phyloP scores from a whole-genome alignment of 2,329 filamentous ascomycete species.

The Botrytis squamosa region DNA sequence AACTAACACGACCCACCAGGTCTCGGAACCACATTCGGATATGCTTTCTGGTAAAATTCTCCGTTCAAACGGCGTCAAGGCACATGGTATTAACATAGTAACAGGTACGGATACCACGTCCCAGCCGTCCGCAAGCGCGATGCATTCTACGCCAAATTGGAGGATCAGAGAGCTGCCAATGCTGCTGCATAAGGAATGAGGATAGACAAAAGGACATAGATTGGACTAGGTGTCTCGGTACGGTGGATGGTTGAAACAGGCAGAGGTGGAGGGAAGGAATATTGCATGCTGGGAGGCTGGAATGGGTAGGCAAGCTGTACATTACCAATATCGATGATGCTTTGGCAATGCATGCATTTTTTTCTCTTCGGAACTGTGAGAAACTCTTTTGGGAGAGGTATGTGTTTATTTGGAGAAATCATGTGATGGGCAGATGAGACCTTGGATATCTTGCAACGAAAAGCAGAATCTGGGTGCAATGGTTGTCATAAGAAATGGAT shows the following conservation, averaged over 20 bases:
- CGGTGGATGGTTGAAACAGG: neutral
- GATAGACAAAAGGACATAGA: constrained; percentile 19
- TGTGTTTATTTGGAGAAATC: neutral
- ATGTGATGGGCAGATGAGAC: neutral
- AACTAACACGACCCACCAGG: constrained; percentile 41
- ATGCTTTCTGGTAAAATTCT: constrained; percentile 53
- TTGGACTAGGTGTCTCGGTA: neutral
- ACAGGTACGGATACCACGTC: constrained; percentile 45
- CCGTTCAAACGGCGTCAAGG: neutral
- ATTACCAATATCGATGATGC: constrained; percentile 35
- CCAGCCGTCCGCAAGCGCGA: constrained; percentile 44
- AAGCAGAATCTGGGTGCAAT: neutral
- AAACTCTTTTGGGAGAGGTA: neutral
- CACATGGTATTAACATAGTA: neutral
- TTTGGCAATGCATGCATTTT: constrained; percentile 36
- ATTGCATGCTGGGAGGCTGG: constrained; percentile 11
- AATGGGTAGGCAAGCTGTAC: constrained; percentile 34
- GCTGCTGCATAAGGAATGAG: constrained; percentile 31
- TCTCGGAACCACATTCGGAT: constrained; percentile 53
- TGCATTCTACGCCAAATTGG: constrained; percentile 44
- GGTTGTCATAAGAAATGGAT: neutral
- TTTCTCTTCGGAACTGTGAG: neutral
- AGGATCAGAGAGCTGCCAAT: constrained; percentile 41
- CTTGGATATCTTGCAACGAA: neutral
- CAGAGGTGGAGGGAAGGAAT: neutral